Base-by-base conservation (phyloP, 2,329 filamentous ascomycete genomes). In the Phyllosticta ampelicida region DNA sequence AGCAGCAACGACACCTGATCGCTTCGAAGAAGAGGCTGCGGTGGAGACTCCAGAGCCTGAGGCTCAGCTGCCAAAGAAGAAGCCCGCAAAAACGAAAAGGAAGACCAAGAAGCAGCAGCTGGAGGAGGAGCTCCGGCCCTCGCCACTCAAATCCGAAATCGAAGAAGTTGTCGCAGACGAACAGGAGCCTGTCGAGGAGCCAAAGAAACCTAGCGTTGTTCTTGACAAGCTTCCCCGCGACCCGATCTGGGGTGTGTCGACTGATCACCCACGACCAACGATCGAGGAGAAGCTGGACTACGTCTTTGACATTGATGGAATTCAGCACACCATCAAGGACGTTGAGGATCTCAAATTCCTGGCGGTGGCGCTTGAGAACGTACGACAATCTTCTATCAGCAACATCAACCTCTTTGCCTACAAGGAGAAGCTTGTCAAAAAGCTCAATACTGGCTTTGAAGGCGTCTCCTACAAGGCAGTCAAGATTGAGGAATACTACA, bases 51-150 rank as follows among this genome's bases (percentile, higher is more conserved):
- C 71, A 18, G 68, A 71, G 50, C 61, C 69, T 9, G 66, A 66
- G 28, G 63, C 59, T 63, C 51, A 48, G n/a, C 69, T 70, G 64
- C 71, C 71, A 57, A 67, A 70, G 62, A 71, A 72, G 60, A 69
- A 74, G 28, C 81, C 80, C 63, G 66, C 72, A 1, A 81, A 82
- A 69, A 83, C 79, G 3, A 89, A 89, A 76, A 89, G 82, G 75
- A 90, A 88, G 71, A 16, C 30, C 10, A 91, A 90, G 77, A 90
- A 89, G 70, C 85, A 90, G 66, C 70, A 88, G 2, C 80, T 86
- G 51, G 85, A 89, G 67, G 78, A 80, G 19, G 81, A 86, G 65
- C 80, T 49, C 1, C 49, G 55, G 16, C 51, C 56, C 2, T 58
- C 52, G 26, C 51, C 80, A 10, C 72, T 83, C 57, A 83, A 83